These are phyloP conservation scores for Calocybe gambosa DNA, from an alignment of 1,284 basidiomycete genomes.

Conservation along the genomic window DNA sequence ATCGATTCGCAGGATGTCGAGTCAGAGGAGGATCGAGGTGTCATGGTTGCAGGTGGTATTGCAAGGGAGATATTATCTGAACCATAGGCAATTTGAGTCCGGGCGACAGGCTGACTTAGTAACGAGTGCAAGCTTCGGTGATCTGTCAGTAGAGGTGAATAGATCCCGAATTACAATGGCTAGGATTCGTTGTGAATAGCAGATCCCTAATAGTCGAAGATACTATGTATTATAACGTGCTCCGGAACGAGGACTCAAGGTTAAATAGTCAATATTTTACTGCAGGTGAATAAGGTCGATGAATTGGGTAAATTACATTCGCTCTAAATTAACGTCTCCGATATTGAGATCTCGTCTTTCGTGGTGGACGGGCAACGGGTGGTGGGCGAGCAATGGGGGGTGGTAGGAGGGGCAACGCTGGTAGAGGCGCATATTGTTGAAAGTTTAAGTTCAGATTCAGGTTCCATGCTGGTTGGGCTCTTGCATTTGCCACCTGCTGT, in stretches of 20 bases:
- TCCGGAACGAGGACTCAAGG: too few species aligned
- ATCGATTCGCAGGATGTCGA: constrained; percentile 5
- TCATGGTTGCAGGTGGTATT: constrained; percentile 13
- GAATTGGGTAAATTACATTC: too few species aligned
- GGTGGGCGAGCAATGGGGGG: neutral
- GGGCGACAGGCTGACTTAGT: too few species aligned
- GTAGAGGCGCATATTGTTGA: neutral
- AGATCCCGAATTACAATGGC: too few species aligned
- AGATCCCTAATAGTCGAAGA: too few species aligned
- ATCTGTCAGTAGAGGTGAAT: too few species aligned
- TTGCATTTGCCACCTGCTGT: neutral
- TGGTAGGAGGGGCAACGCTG: neutral
- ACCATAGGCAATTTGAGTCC: neutral
- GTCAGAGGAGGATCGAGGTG: constrained; percentile 16
- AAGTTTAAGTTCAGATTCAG: constrained; percentile 1
- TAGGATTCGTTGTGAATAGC: too few species aligned
- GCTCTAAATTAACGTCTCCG: neutral
- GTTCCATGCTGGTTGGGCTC: neutral
- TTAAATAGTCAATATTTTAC: too few species aligned
- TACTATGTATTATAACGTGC: too few species aligned
- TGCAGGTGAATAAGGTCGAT: too few species aligned
- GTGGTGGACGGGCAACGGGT: neutral
- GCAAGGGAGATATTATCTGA: constrained; percentile 12
- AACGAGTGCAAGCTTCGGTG: too few species aligned
- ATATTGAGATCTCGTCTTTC: neutral